These are phyloP conservation scores for Rhodotorula glutinis DNA, from an alignment of 1,284 basidiomycete species.

Conservation along the genomic window DNA sequence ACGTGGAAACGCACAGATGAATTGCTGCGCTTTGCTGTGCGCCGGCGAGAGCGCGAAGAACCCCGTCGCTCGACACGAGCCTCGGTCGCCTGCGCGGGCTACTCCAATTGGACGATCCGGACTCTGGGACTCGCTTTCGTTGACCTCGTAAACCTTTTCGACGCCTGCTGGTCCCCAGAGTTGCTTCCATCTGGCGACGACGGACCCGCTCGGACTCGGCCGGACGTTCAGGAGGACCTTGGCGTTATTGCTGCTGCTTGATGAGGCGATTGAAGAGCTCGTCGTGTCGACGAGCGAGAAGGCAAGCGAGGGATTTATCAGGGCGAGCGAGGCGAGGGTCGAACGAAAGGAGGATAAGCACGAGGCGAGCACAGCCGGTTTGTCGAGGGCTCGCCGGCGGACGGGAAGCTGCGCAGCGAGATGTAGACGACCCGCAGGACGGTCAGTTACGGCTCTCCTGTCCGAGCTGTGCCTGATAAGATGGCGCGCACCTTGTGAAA, in stretches of 20 bases:
- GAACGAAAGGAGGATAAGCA: slow-evolving; percentile 65
- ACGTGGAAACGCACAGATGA: slow-evolving; percentile 32
- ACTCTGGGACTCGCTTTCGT: not conserved
- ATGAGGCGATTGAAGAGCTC: not conserved
- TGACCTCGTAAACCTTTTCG: slow-evolving; percentile 27
- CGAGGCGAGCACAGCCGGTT: slow-evolving; percentile 48
- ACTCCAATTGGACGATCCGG: too few species aligned
- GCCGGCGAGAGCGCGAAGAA: slow-evolving; percentile 39
- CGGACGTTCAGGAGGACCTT: slow-evolving; percentile 17
- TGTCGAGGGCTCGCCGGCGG: slow-evolving; percentile 45
- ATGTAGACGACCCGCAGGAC: too few species aligned
- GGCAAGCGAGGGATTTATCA: slow-evolving; percentile 65
- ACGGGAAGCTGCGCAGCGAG: slow-evolving; percentile 62
- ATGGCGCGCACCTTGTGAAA: slow-evolving; percentile 68
- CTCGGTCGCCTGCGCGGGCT: not conserved
- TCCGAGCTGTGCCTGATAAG: not conserved
- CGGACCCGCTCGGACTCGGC: slow-evolving; percentile 6
- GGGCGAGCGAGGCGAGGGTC: slow-evolving; percentile 66
- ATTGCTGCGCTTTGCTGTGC: slow-evolving; percentile 37
- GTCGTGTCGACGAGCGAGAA: slow-evolving; percentile 65
- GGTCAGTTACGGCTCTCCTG: too few species aligned
- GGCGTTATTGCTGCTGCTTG: not conserved
- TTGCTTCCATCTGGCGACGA: slow-evolving; percentile 34
- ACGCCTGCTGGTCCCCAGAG: slow-evolving; percentile 30
- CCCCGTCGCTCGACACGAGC: slow-evolving; percentile 13